phyloP scores from a whole-genome alignment of 116 monocot species.

The Posidonia oceanica region DNA sequence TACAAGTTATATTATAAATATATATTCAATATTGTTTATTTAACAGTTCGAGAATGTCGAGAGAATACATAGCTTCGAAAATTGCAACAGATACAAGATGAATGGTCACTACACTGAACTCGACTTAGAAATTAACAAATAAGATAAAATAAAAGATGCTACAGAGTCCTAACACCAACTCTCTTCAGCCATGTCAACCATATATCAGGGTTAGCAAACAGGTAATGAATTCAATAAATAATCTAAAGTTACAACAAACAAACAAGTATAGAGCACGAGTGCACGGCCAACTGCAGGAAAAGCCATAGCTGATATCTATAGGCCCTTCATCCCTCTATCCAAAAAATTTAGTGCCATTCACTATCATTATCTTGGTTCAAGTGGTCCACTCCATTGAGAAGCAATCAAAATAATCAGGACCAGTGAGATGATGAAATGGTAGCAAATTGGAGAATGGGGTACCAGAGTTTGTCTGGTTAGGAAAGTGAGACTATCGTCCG shows the following conservation, averaged over 20 bases:
- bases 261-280: slow-evolving; percentile 9
- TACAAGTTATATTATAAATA: too few species aligned
- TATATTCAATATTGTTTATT: too few species aligned
- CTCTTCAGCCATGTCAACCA: slow-evolving; percentile 12
- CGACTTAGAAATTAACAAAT: neutral
- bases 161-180: slow-evolving; percentile 1
- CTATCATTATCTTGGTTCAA: neutral
- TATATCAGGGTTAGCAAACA: slow-evolving; percentile 1
- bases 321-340: neutral
- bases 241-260: slow-evolving; percentile 4
- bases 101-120: neutral
- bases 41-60: too few species aligned
- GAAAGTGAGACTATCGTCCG: slow-evolving; percentile 27
- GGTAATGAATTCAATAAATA: slow-evolving; percentile 10
- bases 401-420: slow-evolving; percentile 1
- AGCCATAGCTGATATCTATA: neutral
- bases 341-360: neutral
- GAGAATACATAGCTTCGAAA: neutral
- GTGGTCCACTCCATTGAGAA: neutral
- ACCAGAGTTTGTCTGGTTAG: neutral
- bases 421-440: neutral
- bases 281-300: slow-evolving; percentile 3
- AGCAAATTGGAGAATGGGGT: neutral
- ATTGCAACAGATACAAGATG: neutral
- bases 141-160: neutral